These are phyloP conservation scores for Coemansia sp. DNA, from an alignment of 192 early-diverging fungal genomes.

Conservation along the genomic window DNA sequence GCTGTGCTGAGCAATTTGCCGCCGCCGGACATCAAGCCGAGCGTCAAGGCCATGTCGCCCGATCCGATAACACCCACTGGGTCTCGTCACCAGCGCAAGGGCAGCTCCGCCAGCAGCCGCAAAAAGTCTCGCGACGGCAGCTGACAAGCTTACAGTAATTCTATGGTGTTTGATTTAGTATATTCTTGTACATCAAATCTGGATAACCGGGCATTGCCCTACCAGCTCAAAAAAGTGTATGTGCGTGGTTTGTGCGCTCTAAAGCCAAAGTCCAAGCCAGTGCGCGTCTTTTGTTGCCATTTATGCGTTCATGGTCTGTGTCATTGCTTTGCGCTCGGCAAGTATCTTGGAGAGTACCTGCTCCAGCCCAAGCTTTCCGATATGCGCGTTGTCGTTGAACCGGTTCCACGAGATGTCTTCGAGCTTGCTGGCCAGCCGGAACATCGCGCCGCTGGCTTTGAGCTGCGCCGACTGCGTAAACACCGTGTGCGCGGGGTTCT, in stretches of 20 bases:
- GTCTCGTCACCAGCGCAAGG: slow-evolving; percentile 44
- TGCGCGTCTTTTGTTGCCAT: too few relatives aligned
- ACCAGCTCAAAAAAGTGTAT: not conserved
- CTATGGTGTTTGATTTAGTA: not conserved
- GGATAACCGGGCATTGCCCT: too few relatives aligned
- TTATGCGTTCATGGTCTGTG: not conserved
- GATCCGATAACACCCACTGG: slow-evolving; percentile 1
- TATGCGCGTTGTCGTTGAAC: slow-evolving; percentile 86
- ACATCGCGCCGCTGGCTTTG: slow-evolving; percentile 70
- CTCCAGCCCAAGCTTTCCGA: slow-evolving; percentile 82
- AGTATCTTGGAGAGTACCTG: slow-evolving; percentile 61
- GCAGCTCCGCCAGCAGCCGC: slow-evolving; percentile 42
- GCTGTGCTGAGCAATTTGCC: slow-evolving; percentile 30
- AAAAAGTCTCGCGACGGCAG: slow-evolving; percentile 24
- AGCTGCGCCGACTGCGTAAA: slow-evolving; percentile 86
- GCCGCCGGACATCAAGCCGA: slow-evolving; percentile 6
- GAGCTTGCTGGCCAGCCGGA: slow-evolving; percentile 66
- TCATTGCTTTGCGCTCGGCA: slow-evolving; percentile 47
- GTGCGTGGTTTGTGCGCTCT: not conserved
- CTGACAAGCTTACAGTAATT: slow-evolving; percentile 3
- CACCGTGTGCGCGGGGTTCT: slow-evolving; percentile 57
- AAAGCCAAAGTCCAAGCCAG: too few relatives aligned
- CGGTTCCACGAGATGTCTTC: slow-evolving; percentile 82
- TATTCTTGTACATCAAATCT: too few relatives aligned
- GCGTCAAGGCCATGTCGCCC: not conserved